Evolutionary conservation across 495 filamentous ascomycete species (phyloP), one percentile per base, ranked within the genome.

Genomic region (Pyronema omphalodes): DNA sequence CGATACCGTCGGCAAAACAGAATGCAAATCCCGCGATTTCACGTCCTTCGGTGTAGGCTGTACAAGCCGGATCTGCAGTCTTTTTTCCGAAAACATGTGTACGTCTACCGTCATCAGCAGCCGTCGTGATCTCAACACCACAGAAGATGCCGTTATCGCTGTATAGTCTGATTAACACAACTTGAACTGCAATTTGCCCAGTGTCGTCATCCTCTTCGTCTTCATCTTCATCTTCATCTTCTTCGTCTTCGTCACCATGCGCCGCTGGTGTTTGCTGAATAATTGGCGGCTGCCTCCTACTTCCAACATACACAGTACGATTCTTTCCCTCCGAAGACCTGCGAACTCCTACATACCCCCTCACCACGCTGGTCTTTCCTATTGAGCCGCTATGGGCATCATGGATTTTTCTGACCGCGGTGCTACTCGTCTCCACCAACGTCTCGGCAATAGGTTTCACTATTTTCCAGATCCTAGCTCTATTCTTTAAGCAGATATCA

Each of bases 361-460:
- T 53, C 37, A 66, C 66, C 6, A 67, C 66, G 17, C 56, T 48
- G 1, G 64, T 67, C 37, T 34, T 58, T 37, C 55, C 33, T 9
- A 60, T 57, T 34, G 56, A 53, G 19, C 34, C 8, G 29, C 37
- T 17, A 19, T 56, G 60, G 14, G 51, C 55, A 9, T 44, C 54
- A 41, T 64, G 58, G 17, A 29, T 58, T 34, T 54, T 37, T 6
- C 49, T 55, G 7, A 67, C 45, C 6, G 62, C 39, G n/a, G 7
- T 34, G 8, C 35, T 44, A 8, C 60, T 67, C 9, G 57, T 58
- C 45, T 67, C 66, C 11, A 67, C 66, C 9, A 67, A 17, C 43
- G 64, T 58, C 18, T 67, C 66, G 0, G 66, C 66, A 59, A 67
- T 67, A 6, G 66, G 66, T 36, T 67, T 61, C 11, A 67, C 60